Evolutionary conservation across 2,329 filamentous ascomycete genomes (phyloP), one percentile per base, ranked within the genome.

Genomic region (Epicoccum sorghinum): DNA sequence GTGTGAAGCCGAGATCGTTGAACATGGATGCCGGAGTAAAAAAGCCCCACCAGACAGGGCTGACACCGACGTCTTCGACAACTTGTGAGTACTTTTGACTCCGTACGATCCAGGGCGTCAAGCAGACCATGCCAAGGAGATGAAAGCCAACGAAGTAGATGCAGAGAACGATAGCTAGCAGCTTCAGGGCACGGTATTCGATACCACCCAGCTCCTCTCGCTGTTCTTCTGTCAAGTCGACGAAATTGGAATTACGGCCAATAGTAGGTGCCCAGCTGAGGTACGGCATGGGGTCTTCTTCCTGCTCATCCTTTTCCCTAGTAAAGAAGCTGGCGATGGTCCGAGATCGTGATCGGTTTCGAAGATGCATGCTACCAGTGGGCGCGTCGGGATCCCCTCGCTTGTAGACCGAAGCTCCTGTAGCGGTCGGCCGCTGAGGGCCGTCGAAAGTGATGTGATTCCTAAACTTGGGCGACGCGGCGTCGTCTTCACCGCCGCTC

Each of bases 161-260:
- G 3, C 89, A 82, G 18, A 98, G 79, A 27, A 98, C 86, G 25
- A 91, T 71, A 1, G 90, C 90, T 42, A 99, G 78, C 2, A 91
- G 91, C 73, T 96, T 96, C 56, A 99, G 74, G 0, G 93, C 90
- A 5, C 95, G 88, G 69, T 99, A 99, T 73, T 99, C 95, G 59
- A 99, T 96, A 18, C 95, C 95, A 9, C 95, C 95, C 2, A 99
- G 79, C 74, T 99, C 95, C 70, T 99, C 93, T 61, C 95, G 86
- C 75, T 99, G 92, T 60, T 95, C 91, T 62, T 96, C 89, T 0
- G 89, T 90, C 60, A 99, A 76, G 62, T 93, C 91, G 10, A 95
- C 83, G 68, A 98, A 99, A 33, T 90, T 89, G 9, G 93, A 98
- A 73, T 99, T 99, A 59, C 95, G 87, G 23, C 89, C 93, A 48